Evolutionary conservation across 2,329 filamentous ascomycete genomes (phyloP).

Genomic region (Teratosphaeria viscida): DNA sequence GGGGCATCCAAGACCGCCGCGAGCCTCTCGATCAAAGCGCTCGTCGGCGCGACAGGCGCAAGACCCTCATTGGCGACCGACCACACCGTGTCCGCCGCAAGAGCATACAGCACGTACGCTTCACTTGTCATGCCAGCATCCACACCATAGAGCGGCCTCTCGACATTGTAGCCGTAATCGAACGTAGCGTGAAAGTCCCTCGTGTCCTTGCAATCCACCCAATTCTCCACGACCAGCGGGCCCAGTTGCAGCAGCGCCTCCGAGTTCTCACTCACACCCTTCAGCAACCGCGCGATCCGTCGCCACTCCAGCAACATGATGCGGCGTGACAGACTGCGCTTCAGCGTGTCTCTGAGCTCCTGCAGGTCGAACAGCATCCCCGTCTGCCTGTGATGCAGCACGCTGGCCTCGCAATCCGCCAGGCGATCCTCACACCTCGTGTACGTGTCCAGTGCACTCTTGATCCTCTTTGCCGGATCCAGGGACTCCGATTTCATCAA

Average conservation of each 20-base stretch:
- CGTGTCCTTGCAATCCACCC: conserved; percentile 21
- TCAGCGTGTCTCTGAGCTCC: conserved; percentile 20
- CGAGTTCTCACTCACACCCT: conserved; percentile 10
- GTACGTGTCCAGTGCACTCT: conserved; percentile 21
- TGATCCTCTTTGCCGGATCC: conserved; percentile 20
- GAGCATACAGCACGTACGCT: conserved; percentile 12
- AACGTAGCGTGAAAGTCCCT: conserved; percentile 26
- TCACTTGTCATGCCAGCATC: conserved; percentile 8
- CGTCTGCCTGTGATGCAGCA: conserved; percentile 22
- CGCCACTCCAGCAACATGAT: conserved; percentile 24
- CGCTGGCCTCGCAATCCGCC: conserved; percentile 19
- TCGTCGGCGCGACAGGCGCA: neutral
- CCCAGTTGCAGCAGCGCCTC: conserved; percentile 10
- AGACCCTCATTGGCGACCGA: conserved; percentile 11
- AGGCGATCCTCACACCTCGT: conserved; percentile 23
- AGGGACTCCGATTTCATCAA: conserved; percentile 6
- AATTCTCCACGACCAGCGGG: conserved; percentile 18
- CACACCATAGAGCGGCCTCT: conserved; percentile 14
- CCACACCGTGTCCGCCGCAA: conserved; percentile 20
- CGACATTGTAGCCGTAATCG: conserved; percentile 23
- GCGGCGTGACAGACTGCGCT: conserved; percentile 20
- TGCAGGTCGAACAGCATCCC: conserved; percentile 28
- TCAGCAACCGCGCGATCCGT: conserved; percentile 21
- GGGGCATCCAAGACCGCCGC: neutral
- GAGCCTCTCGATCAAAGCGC: neutral